Evolutionary conservation across 768 basidiomycete genomes (phyloP).

Genomic region (Rickenella mellea): DNA sequence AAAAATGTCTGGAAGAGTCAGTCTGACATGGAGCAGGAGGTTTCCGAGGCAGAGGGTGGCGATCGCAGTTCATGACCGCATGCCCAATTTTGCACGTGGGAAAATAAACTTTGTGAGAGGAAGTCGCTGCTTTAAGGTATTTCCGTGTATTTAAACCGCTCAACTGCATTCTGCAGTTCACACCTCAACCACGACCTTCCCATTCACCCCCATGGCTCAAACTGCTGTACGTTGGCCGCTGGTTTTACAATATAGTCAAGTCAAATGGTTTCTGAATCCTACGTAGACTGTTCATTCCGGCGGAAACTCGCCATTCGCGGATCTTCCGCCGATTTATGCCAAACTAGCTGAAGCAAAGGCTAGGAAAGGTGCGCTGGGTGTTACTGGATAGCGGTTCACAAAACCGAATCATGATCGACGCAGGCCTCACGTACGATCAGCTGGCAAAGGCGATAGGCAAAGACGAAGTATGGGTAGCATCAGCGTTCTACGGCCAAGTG

Average conservation of each 20-base stretch:
- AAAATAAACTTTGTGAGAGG: background rate
- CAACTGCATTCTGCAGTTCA: background rate
- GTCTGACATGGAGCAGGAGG: background rate
- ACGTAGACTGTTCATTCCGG: background rate
- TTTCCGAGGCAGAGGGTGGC: background rate
- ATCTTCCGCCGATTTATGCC: conserved; percentile 41
- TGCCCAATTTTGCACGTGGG: background rate
- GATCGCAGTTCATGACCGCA: background rate
- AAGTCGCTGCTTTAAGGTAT: background rate
- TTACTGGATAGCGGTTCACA: background rate
- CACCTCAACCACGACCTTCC: background rate
- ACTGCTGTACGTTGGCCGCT: conserved; percentile 21
- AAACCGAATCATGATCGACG: background rate
- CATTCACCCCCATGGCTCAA: conserved; percentile 24
- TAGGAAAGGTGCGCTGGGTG: conserved; percentile 35
- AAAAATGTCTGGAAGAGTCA: conserved; percentile 3
- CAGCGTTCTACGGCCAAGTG: conserved; percentile 77
- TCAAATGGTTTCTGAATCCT: background rate
- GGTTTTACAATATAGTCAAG: background rate
- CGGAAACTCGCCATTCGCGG: conserved; percentile 31
- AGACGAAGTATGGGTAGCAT: conserved; percentile 78
- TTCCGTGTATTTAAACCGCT: background rate
- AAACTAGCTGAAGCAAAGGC: conserved; percentile 59
- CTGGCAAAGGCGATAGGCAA: conserved; percentile 56
- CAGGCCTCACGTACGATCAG: conserved; percentile 61